These are phyloP conservation scores for Cydonia oblonga DNA, from an alignment of 331 rosid genomes.

Conservation along the genomic window DNA sequence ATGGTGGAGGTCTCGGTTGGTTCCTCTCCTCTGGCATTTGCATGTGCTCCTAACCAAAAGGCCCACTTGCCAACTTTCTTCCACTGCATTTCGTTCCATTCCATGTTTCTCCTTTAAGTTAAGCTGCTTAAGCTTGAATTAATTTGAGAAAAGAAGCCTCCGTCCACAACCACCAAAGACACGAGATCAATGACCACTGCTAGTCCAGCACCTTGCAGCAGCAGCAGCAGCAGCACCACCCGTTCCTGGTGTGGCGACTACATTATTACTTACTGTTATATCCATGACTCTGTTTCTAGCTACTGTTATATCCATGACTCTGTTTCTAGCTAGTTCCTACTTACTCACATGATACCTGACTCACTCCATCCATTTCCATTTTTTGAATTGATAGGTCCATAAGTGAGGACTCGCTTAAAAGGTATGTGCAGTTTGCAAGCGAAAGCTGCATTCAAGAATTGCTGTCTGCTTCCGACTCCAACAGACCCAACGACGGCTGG, in stretches of 20 bases:
- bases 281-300: too few species aligned
- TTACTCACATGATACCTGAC: background rate
- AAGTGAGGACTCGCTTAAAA: conserved; percentile 69
- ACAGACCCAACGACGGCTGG: conserved; percentile 43
- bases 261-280: too few species aligned
- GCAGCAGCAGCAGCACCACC: conserved; percentile 32
- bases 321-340: background rate
- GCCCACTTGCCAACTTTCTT: too few species aligned
- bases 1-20: conserved; percentile 36
- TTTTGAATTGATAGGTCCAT: conserved; percentile 33
- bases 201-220: conserved; percentile 45
- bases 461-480: conserved; percentile 65
- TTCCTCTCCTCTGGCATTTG: conserved; percentile 55
- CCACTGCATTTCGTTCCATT: too few species aligned
- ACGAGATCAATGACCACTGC: conserved; percentile 30
- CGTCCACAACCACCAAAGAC: background rate
- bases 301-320: too few species aligned
- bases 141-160: background rate
- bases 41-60: conserved; percentile 48
- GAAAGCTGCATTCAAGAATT: conserved; percentile 81
- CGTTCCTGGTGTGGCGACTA: conserved; percentile 50
- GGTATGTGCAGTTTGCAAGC: conserved; percentile 73
- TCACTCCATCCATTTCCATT: background rate
- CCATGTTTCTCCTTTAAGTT: background rate
- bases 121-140: background rate